Evolutionary conservation across 106 monocot genomes (phyloP), one percentile per base, ranked within the genome.

Genomic region (Ottelia alismoides): DNA sequence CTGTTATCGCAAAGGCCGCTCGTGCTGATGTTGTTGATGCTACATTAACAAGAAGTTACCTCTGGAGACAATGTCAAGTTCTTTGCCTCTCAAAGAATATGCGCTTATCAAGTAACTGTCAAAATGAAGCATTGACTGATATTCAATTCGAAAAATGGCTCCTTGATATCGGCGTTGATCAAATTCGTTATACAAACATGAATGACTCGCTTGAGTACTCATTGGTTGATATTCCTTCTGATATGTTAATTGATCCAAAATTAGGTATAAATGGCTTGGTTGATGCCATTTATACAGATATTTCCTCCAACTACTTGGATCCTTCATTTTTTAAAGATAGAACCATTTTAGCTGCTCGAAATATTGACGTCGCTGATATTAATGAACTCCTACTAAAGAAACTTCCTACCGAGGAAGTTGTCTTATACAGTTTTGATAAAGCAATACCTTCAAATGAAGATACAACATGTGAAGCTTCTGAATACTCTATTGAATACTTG

Each of bases 61-160:
- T 58, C 20, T 67, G 49, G 67, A 0, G 26, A 24, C 0, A 58
- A 10, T 67, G 49, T 11, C 24, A 35, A 19, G 25, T 67, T 20
- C 40, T 67, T 20, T 29, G 31, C 0, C 23, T 66, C 0, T 27
- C 9, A 43, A 25, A 19, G 30, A 66, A 66, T n/a, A 53, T 53
- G 56, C 28, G 47, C 17, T 44, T 2, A 27, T 7, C 17, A 48
- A 2, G 16, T 0, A 4, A 28, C 6, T 3, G 3, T 27, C 47
- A n/a, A n/a, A 18, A 11, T 18, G 26, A n/a, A 1, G 20, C n/a
- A 18, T 16, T 25, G 20, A 1, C 1, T 30, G 23, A 3, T 4
- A 20, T n/a, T 20, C 5, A 50, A 3, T 62, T 48, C 24, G 11
- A 19, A n/a, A 30, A 30, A 0, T 50, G 49, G 49, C 20, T 62